These are phyloP conservation scores for Blepharisma stoltei DNA, from an alignment of 73 alveolate species.

Conservation along the genomic window DNA sequence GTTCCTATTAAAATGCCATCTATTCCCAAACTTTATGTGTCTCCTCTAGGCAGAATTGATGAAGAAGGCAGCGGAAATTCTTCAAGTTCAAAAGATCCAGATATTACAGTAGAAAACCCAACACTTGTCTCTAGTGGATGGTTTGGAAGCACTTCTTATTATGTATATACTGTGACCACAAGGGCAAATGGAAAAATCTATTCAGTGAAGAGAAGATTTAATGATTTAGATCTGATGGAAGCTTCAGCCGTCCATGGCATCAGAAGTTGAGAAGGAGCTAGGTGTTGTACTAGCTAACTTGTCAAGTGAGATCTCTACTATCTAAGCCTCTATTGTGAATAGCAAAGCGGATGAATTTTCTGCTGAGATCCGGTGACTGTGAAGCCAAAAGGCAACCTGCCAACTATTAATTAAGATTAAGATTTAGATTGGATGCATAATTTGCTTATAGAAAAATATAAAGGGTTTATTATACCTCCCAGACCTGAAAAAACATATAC, in stretches of 20 bases:
- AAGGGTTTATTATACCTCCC: constrained; percentile 19
- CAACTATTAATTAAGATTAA: too few species aligned
- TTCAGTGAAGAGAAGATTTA: constrained; percentile 15
- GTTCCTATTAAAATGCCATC: too few species aligned
- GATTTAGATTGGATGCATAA: constrained; percentile 26
- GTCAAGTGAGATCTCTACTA: too few species aligned
- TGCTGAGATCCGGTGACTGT: too few species aligned
- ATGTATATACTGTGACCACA: background rate
- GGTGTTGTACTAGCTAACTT: too few species aligned
- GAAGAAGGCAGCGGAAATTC: background rate
- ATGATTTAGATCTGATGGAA: constrained; percentile 20
- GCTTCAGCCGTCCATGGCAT: too few species aligned
- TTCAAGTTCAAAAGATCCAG: background rate
- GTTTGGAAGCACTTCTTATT: constrained; percentile 20
- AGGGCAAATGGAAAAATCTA: constrained; percentile 2
- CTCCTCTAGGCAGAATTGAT: too few species aligned
- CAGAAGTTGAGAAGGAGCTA: too few species aligned
- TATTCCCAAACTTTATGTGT: too few species aligned
- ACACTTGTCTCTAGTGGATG: constrained; percentile 8
- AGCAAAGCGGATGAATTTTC: too few species aligned
- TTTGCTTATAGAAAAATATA: background rate
- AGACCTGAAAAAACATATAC: constrained; percentile 20
- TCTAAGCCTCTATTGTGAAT: too few species aligned
- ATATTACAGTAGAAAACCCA: constrained; percentile 18
- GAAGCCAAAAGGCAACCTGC: too few species aligned